Evolutionary conservation across 2,329 filamentous ascomycete species (phyloP).

Genomic region (Ramularia collo-cygni): DNA sequence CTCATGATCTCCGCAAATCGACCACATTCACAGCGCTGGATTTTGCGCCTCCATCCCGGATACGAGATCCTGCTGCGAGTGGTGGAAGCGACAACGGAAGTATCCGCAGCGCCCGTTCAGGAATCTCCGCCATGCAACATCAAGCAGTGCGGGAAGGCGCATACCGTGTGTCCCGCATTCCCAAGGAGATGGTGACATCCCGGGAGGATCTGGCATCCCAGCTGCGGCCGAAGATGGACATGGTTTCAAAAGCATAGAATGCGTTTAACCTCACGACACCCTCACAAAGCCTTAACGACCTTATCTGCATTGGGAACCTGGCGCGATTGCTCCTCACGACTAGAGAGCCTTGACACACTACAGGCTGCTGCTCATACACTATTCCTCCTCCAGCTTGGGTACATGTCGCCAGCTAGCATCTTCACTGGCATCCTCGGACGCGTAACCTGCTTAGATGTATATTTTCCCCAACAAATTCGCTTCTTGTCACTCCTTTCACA

Average conservation of each 20-base stretch:
- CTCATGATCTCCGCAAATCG: slow-evolving; percentile 72
- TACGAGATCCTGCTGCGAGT: slow-evolving; percentile 49
- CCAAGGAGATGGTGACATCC: slow-evolving; percentile 74
- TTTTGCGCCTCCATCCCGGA: slow-evolving; percentile 71
- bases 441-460: no score
- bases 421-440: no score
- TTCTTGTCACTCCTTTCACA: no score
- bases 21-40: slow-evolving; percentile 71
- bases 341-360: neutral
- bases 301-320: neutral
- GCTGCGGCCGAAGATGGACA: slow-evolving; percentile 42
- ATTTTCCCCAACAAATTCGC: no score
- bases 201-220: slow-evolving; percentile 57
- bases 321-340: slow-evolving; percentile 3
- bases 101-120: slow-evolving; percentile 65
- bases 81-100: slow-evolving; percentile 41
- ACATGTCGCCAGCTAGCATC: no score
- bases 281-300: slow-evolving; percentile 5
- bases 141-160: slow-evolving; percentile 73
- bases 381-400: no score
- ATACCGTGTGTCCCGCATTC: slow-evolving; percentile 78
- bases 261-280: slow-evolving; percentile 5
- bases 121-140: slow-evolving; percentile 63
- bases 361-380: no score
- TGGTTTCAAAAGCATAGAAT: slow-evolving; percentile 17